Base-by-base conservation (phyloP, 2,329 filamentous ascomycete genomes). In the Verticillium albo-atrum region DNA sequence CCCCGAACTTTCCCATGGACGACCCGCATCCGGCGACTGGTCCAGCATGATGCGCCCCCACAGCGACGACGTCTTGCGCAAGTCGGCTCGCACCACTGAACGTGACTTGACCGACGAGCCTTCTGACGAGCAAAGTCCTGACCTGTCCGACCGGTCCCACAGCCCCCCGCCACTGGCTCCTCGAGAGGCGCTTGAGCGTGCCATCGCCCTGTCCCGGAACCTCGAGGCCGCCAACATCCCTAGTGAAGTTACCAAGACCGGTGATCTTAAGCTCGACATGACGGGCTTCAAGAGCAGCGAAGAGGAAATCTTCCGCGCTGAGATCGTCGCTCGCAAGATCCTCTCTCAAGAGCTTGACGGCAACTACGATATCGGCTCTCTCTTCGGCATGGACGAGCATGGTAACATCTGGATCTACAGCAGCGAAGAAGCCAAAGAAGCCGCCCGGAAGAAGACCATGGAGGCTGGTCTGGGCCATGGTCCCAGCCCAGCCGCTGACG, bases 371-470 rank as follows among this genome's bases (percentile, higher is more conserved):
- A 96, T 99, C 67, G 95, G 95, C 6, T 89, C 94, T 2, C 81
- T 99, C 30, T 97, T 99, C 67, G 95, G 93, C 14, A 94, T 95
- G 52, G 95, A 99, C 70, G 92, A 96, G 69, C 87, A 95, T 61
- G 95, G 95, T 6, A 99, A 99, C 68, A 81, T 99, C n/a, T 98
- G 95, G 94, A 98, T 99, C 65, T 99, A 99, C 77, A 95, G 92
- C 75, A 98, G 93, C 68, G 93, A 98, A 73, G 93, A 97, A 70
- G 92, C 95, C 26, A 98, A 97, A 70, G 89, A 95, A 68, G 89
- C 90, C 6, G 94, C 94, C 32, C 89, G 89, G 77, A 88, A 89
- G 71, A 83, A 78, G 66, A 83, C 82, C 1, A 79, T 83, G 62
- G 81, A 84, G 59, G 61, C 59, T 14, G 61, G 61, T 12, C 58